Conservation (phyloP, 495 filamentous ascomycete genomes). For the Aspergillus cristatus region DNA sequence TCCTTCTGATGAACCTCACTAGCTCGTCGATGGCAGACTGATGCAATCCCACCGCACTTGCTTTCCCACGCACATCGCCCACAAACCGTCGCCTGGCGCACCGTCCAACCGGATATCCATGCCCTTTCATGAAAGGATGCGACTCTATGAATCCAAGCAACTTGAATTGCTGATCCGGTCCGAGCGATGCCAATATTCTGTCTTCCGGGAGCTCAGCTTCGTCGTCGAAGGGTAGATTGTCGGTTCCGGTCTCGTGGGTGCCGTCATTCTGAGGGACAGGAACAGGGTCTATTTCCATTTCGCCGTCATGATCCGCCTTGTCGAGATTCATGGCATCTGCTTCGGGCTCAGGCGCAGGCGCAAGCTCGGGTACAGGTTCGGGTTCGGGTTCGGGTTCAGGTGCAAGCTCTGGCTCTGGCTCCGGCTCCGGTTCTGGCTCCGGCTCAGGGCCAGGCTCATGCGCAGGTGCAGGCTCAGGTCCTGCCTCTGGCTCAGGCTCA, state of each 20-base stretch:
- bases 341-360: background rate
- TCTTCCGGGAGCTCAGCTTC: constrained; percentile 4
- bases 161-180: constrained; percentile 1
- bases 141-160: constrained; percentile 11
- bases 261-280: background rate
- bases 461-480: background rate
- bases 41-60: constrained; percentile 8
- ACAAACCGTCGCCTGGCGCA: constrained; percentile 15
- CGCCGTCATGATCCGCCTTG: too few species aligned
- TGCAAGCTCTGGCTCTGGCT: too few species aligned
- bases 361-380: background rate
- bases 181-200: constrained; percentile 12
- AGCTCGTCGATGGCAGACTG: constrained; percentile 3
- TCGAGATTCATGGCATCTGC: too few species aligned
- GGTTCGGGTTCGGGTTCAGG: too few species aligned
- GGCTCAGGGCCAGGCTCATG: background rate
- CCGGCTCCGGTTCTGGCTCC: too few species aligned
- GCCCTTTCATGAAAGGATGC: constrained; percentile 15
- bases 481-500: too few species aligned
- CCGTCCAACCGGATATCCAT: constrained; percentile 8
- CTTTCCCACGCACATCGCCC: constrained; percentile 8
- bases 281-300: background rate
- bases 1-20: constrained; percentile 13
- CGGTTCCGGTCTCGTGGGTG: background rate
- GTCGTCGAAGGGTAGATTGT: background rate